Evolutionary conservation across 2,329 filamentous ascomycete species (phyloP).

Genomic region (Neocucurbitaria cava): DNA sequence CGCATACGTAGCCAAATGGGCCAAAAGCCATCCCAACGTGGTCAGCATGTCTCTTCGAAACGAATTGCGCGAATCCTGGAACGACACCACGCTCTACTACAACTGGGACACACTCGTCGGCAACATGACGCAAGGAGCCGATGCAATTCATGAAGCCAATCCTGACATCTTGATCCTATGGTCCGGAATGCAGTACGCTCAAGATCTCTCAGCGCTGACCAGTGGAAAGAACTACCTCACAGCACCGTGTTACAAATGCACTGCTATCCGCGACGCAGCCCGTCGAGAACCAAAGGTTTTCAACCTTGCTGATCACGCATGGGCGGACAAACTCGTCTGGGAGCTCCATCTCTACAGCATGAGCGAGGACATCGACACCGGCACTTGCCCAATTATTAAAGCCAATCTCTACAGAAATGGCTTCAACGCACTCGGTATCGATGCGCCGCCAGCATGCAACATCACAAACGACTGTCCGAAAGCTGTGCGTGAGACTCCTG

Average conservation of each 20-base stretch:
- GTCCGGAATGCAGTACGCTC: slow-evolving; percentile 62
- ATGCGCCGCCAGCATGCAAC: slow-evolving; percentile 45
- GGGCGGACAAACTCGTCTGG: slow-evolving; percentile 65
- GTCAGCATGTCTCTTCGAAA: slow-evolving; percentile 65
- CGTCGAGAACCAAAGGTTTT: slow-evolving; percentile 56
- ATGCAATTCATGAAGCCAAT: slow-evolving; percentile 60
- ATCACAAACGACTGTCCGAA: slow-evolving; percentile 43
- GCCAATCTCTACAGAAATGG: slow-evolving; percentile 59
- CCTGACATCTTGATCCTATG: slow-evolving; percentile 62
- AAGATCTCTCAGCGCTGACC: slow-evolving; percentile 56
- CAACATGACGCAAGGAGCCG: slow-evolving; percentile 57
- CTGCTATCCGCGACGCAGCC: slow-evolving; percentile 51
- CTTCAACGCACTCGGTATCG: slow-evolving; percentile 55
- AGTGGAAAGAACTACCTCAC: slow-evolving; percentile 48
- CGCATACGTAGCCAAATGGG: slow-evolving; percentile 60
- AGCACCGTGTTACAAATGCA: slow-evolving; percentile 50
- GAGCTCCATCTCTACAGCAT: slow-evolving; percentile 65
- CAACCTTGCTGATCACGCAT: slow-evolving; percentile 55
- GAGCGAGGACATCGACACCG: slow-evolving; percentile 51
- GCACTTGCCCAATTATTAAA: slow-evolving; percentile 57
- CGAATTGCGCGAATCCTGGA: slow-evolving; percentile 56
- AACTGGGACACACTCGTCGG: slow-evolving; percentile 43
- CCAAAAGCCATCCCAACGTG: slow-evolving; percentile 57
- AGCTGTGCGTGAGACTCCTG: slow-evolving; percentile 45
- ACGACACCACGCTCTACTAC: slow-evolving; percentile 35